phyloP scores from a whole-genome alignment of 2,329 filamentous ascomycete species.

The Aureobasidium sp. region DNA sequence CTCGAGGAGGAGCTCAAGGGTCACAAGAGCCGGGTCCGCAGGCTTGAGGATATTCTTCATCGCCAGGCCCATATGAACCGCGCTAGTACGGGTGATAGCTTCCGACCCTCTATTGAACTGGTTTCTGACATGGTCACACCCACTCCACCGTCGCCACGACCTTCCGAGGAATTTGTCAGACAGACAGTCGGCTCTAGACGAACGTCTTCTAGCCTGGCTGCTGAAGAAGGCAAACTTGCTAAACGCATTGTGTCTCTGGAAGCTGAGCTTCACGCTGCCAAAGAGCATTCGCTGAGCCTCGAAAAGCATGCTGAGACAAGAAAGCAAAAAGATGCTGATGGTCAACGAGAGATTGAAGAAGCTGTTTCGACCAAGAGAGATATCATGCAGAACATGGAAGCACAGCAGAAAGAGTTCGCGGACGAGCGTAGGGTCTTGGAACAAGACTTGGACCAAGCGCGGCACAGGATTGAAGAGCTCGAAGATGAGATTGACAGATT shows the following conservation, averaged over 20 bases:
- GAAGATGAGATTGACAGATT: constrained; percentile 89
- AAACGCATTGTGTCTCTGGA: constrained; percentile 64
- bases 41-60: constrained; percentile 86
- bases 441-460: constrained; percentile 68
- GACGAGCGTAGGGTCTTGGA: constrained; percentile 79
- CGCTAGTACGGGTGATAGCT: constrained; percentile 32
- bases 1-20: constrained; percentile 61
- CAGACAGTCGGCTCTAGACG: constrained; percentile 54
- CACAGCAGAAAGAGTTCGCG: constrained; percentile 80
- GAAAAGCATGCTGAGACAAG: constrained; percentile 59
- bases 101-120: constrained; percentile 19
- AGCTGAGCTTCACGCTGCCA: constrained; percentile 67
- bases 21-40: constrained; percentile 85
- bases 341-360: constrained; percentile 69
- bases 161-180: constrained; percentile 44
- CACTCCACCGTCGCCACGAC: constrained; percentile 27
- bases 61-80: constrained; percentile 60
- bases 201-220: constrained; percentile 53
- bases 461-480: constrained; percentile 72
- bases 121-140: constrained; percentile 14
- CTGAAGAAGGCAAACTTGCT: constrained; percentile 55
- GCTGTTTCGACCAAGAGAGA: constrained; percentile 89
- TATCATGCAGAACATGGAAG: constrained; percentile 88
- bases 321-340: constrained; percentile 51
- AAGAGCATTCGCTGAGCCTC: constrained; percentile 57